These are phyloP conservation scores for Plasmodium ovale DNA, from an alignment of 169 alveolate genomes.

Conservation along the genomic window DNA sequence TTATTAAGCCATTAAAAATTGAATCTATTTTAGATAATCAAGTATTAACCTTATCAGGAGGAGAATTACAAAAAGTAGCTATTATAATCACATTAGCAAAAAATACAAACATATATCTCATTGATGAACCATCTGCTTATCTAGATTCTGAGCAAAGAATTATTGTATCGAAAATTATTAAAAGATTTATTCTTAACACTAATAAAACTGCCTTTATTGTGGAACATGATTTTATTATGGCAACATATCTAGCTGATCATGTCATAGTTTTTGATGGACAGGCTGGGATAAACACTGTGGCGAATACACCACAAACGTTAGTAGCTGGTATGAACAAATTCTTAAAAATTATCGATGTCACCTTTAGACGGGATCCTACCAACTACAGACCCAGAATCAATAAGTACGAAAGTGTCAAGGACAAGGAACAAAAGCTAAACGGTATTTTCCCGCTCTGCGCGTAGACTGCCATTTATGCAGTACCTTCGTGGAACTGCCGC, in stretches of 20 bases:
- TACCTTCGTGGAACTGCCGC: no score
- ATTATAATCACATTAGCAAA: conserved; percentile 97
- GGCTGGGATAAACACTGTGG: conserved; percentile 95
- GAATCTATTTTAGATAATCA: conserved; percentile 96
- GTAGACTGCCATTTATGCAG: neutral
- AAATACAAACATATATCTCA: conserved; percentile 98
- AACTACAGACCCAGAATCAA: conserved; percentile 99
- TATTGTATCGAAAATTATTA: conserved; percentile 98
- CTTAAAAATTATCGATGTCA: conserved; percentile 95
- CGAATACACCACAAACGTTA: conserved; percentile 88
- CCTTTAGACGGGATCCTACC: conserved; percentile 99
- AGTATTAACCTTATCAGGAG: conserved; percentile 97
- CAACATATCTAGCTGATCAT: conserved; percentile 99
- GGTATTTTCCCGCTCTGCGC: neutral
- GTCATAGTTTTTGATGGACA: conserved; percentile 98
- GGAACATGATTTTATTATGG: conserved; percentile 99
- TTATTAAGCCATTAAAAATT: conserved; percentile 96
- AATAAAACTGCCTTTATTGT: conserved; percentile 99
- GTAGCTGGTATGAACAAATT: conserved; percentile 95
- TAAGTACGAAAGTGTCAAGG: conserved; percentile 97
- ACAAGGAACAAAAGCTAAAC: conserved; percentile 96
- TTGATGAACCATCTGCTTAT: conserved; percentile 99
- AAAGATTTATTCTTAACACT: conserved; percentile 96
- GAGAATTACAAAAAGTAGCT: conserved; percentile 99
- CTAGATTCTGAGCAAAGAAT: conserved; percentile 99